phyloP scores from a whole-genome alignment of 2,329 filamentous ascomycete genomes.

The Paradendryphiella salina region DNA sequence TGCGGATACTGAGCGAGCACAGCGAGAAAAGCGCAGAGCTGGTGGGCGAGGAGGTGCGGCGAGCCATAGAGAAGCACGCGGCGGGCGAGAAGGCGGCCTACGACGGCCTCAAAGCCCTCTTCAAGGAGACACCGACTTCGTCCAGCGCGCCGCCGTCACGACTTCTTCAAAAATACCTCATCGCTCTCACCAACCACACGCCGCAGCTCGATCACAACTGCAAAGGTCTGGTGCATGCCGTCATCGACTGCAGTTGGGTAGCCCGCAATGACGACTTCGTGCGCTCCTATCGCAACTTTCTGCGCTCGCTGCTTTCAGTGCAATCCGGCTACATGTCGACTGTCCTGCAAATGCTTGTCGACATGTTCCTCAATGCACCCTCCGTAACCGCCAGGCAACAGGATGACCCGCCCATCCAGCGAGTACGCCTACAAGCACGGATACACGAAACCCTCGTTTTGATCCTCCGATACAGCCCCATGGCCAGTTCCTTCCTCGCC shows the following conservation, averaged over 20 bases:
- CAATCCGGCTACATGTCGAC: conserved; percentile 76
- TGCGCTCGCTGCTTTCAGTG: conserved; percentile 72
- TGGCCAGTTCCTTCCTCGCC: conserved; percentile 71
- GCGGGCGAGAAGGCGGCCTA: conserved; percentile 60
- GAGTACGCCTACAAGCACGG: conserved; percentile 68
- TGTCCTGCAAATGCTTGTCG: conserved; percentile 78
- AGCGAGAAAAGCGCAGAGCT: conserved; percentile 60
- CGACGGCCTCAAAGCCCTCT: conserved; percentile 59
- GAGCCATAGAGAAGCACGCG: conserved; percentile 59
- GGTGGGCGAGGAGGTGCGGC: conserved; percentile 63
- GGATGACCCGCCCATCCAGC: conserved; percentile 61
- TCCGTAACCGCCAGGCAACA: conserved; percentile 58
- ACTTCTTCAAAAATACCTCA: conserved; percentile 60
- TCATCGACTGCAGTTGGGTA: conserved; percentile 64
- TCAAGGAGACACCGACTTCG: conserved; percentile 53
- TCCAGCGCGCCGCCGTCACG: conserved; percentile 56
- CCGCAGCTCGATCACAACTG: conserved; percentile 60
- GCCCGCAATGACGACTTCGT: conserved; percentile 64
- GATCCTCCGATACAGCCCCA: conserved; percentile 78
- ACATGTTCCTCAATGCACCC: conserved; percentile 69
- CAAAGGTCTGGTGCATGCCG: conserved; percentile 60
- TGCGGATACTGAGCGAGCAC: conserved; percentile 50
- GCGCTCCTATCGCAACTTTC: conserved; percentile 59
- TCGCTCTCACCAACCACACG: conserved; percentile 61
- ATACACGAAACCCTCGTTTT: conserved; percentile 76